These are phyloP conservation scores for Pythium dissotocum DNA, from an alignment of 352 stramenopile species.

Conservation along the genomic window DNA sequence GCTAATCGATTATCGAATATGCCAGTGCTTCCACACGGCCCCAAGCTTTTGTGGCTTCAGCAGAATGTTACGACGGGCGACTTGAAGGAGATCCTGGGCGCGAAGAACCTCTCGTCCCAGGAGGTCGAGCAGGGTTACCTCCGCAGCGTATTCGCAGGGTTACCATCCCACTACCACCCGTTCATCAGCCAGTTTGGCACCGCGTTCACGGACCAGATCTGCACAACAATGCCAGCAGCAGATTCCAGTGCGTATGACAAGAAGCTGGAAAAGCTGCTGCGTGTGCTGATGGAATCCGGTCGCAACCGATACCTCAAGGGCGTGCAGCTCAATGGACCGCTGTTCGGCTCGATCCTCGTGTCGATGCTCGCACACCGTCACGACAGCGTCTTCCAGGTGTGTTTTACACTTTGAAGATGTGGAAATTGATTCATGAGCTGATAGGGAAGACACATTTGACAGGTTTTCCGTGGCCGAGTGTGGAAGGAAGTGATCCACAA, in stretches of 20 bases:
- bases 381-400: constrained; percentile 65
- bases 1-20: neutral
- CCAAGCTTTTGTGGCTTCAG: constrained; percentile 74
- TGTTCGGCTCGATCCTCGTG: constrained; percentile 69
- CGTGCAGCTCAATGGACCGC: constrained; percentile 68
- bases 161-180: constrained; percentile 28
- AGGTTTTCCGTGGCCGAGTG: constrained; percentile 66
- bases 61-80: constrained; percentile 59
- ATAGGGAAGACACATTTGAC: neutral
- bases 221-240: constrained; percentile 45
- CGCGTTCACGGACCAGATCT: constrained; percentile 59
- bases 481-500: constrained; percentile 84
- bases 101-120: constrained; percentile 51
- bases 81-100: constrained; percentile 65
- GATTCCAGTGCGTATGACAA: constrained; percentile 53
- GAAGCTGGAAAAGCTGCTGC: constrained; percentile 62
- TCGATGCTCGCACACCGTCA: constrained; percentile 72
- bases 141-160: constrained; percentile 41
- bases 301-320: constrained; percentile 69
- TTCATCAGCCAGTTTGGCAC: constrained; percentile 50
- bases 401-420: neutral
- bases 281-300: constrained; percentile 55
- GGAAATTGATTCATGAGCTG: neutral
- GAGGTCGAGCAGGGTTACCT: constrained; percentile 67
- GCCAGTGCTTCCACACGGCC: constrained; percentile 70